Evolutionary conservation across 1,284 basidiomycete species (phyloP).

Genomic region (Apiotrichum montevideense): DNA sequence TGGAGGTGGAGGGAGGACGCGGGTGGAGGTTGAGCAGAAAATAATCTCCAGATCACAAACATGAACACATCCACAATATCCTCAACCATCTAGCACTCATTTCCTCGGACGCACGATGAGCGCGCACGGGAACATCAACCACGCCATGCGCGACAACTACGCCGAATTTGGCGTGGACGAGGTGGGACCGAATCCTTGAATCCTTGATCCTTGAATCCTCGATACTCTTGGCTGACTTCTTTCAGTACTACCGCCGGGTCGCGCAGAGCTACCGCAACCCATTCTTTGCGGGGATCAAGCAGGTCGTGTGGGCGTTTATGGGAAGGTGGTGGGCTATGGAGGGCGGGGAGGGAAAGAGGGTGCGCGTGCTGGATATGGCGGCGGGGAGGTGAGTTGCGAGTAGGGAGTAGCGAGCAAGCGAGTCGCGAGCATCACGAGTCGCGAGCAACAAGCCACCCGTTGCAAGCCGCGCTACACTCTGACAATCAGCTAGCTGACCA

Average conservation of each 20-base stretch:
- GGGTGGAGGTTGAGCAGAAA: too few species aligned
- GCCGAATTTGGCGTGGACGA: conserved; percentile 59
- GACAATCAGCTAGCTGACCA: not conserved
- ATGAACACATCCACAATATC: too few species aligned
- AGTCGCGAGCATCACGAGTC: too few species aligned
- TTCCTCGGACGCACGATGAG: too few species aligned
- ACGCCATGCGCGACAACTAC: conserved; percentile 66
- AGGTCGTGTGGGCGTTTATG: conserved; percentile 36
- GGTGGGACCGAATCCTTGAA: too few species aligned
- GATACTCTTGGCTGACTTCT: too few species aligned
- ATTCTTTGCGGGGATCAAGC: conserved; percentile 60
- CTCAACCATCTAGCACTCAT: too few species aligned
- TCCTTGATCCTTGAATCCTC: too few species aligned
- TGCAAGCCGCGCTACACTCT: not conserved
- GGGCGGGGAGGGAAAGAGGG: conserved; percentile 13
- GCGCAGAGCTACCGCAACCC: conserved; percentile 64
- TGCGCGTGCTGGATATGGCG: conserved; percentile 52
- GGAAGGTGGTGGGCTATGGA: conserved; percentile 50
- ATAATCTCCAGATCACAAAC: too few species aligned
- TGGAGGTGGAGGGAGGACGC: too few species aligned
- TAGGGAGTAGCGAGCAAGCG: too few species aligned
- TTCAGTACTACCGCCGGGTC: conserved; percentile 53
- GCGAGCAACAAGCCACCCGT: too few species aligned
- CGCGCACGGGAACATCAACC: conserved; percentile 51
- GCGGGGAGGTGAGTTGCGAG: conserved; percentile 49